Base-by-base conservation (phyloP, 1,139 yeast species). In the Blastobotrys capitulatus region DNA sequence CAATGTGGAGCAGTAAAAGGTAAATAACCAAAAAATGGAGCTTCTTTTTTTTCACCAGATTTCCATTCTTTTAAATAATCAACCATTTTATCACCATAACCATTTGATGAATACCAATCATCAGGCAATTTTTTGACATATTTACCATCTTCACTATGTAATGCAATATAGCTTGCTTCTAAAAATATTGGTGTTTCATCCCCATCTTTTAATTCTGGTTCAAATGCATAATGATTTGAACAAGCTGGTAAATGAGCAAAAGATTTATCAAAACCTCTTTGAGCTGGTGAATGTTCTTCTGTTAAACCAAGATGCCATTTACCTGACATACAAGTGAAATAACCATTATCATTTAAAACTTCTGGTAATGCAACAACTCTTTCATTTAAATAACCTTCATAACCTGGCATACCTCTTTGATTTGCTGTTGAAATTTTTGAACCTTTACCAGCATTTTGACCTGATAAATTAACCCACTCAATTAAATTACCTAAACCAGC, bases 401-500 rank as follows among this genome's bases (percentile, higher is more conserved):
- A 78, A 0, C 83, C 83, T 0, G 79, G 78, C 59, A 75, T 72
- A 7, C 72, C 77, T 18, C 47, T 38, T 20, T 50, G 49, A 12
- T 46, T 49, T 18, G 53, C 54, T 13, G 53, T 47, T 9, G 37
- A 16, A 34, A 71, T 29, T 13, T 9, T 36, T 13, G 49, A 5
- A 2, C 49, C 49, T 15, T 43, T 40, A 19, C n/a, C 51, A 62
- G 47, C 43, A 20, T 47, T 47, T 38, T 47, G 49, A 12, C 42
- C 42, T 42, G 76, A 71, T 27, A 54, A 58, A 38, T 72, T 73
- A 1, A 77, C 75, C 38, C 66, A 61, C 57, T 79, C 83, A 0
- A 74, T 75, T 82, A 79, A 77, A 58, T 78, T 82, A 3, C 83
- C 83, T 50, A 78, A 62, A 0, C 83, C 83, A 8, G 83, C 83